A percentile compares a stretch with the other conserved stretches of the same genome.
phyloP scores from a whole-genome alignment of 208 protist species.

The Leishmania amazonensis region DNA sequence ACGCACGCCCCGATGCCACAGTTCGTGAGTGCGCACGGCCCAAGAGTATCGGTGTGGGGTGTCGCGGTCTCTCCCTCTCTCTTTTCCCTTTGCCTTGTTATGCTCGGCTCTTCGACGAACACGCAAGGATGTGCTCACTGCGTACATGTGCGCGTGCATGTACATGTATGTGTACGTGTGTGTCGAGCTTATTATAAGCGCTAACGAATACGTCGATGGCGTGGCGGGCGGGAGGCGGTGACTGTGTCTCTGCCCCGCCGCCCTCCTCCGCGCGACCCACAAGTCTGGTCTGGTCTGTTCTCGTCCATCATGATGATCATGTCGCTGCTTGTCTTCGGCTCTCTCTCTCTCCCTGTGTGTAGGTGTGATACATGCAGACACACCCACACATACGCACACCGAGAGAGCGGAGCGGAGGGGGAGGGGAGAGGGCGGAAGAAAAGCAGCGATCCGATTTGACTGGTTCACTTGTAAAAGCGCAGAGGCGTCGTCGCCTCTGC shows the following conservation, averaged over 20 bases:
- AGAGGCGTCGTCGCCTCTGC: neutral
- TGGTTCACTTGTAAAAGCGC: neutral
- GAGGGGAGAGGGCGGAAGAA: neutral
- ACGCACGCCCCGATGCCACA: neutral
- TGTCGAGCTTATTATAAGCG: neutral
- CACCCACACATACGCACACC: no score
- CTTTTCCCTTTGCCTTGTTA: neutral
- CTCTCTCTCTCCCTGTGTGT: neutral
- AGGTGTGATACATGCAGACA: no score
- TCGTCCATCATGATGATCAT: no score
- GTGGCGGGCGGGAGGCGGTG: no score
- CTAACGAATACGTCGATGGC: neutral
- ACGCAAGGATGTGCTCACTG: neutral
- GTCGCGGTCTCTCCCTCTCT: neutral
- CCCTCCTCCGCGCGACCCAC: neutral
- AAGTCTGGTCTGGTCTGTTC: no score
- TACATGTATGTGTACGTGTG: neutral
- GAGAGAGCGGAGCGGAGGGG: neutral
- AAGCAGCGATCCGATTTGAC: neutral
- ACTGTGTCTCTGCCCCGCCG: neutral
- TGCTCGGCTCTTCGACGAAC: neutral
- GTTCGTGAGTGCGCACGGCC: no score
- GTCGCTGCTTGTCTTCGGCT: no score
- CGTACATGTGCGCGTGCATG: neutral
- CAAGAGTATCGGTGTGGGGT: neutral